Conservation (phyloP, 78 protist species). For the Guillardia theta region DNA sequence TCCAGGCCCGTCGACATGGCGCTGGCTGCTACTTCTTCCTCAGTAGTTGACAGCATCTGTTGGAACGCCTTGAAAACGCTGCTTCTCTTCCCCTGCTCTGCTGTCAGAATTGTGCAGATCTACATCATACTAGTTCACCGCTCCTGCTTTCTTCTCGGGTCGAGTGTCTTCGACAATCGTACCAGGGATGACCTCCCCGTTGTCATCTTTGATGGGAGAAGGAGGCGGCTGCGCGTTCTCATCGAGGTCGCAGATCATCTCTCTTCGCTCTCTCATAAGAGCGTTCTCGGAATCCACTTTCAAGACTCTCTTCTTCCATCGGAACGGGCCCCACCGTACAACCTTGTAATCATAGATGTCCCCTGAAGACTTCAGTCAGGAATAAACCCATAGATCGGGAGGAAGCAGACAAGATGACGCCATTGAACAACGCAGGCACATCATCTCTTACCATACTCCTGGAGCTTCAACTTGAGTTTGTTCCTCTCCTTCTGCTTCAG, state of each 20-base stretch:
- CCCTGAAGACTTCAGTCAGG: neutral
- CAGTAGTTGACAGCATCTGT: neutral
- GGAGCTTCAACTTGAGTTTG: conserved; percentile 2
- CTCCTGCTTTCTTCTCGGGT: neutral
- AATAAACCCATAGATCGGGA: neutral
- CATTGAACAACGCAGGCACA: neutral
- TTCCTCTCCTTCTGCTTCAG: neutral
- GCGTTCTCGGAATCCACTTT: neutral
- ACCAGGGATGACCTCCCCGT: neutral
- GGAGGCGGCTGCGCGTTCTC: neutral
- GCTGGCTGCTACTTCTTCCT: neutral
- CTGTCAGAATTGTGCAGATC: neutral
- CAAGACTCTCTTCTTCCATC: neutral
- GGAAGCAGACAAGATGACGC: neutral
- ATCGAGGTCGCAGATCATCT: neutral
- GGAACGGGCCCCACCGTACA: neutral
- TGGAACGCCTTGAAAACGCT: neutral
- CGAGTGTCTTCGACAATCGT: neutral
- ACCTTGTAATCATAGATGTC: neutral
- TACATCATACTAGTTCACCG: neutral
- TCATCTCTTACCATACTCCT: neutral
- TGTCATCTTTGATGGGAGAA: neutral
- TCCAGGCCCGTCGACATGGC: neutral
- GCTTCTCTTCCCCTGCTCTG: neutral
- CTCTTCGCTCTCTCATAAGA: neutral